A percentile compares a stretch with the other conserved stretches of the same genome.
These are phyloP conservation scores for Aquilaria agallochum DNA, from an alignment of 441 rosid genomes.

Conservation along the genomic window DNA sequence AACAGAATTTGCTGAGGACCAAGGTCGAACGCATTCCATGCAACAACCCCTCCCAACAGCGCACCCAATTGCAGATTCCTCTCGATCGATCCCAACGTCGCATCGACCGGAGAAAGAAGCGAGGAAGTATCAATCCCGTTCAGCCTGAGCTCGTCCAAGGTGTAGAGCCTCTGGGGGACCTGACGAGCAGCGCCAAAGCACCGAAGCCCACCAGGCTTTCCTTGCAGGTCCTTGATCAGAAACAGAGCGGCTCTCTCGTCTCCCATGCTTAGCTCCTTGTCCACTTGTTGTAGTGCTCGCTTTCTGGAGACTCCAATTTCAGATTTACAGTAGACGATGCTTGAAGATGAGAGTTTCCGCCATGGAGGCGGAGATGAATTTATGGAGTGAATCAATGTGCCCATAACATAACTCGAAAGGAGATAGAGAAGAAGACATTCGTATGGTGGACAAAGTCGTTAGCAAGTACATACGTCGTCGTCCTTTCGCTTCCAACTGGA, in stretches of 20 bases:
- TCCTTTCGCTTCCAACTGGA: no score
- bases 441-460: background rate
- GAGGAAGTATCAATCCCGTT: conserved; percentile 73
- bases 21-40: conserved; percentile 55
- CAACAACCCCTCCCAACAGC: conserved; percentile 51
- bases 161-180: conserved; percentile 85
- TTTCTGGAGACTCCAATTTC: conserved; percentile 34
- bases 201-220: conserved; percentile 65
- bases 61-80: conserved; percentile 69
- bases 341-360: conserved; percentile 14
- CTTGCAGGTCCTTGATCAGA: conserved; percentile 67
- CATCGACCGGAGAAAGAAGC: conserved; percentile 75
- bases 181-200: conserved; percentile 82
- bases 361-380: conserved; percentile 23
- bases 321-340: conserved; percentile 31
- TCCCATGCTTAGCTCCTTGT: conserved; percentile 61
- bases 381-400: conserved; percentile 26
- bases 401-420: conserved; percentile 42
- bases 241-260: conserved; percentile 74
- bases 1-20: conserved; percentile 56
- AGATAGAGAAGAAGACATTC: background rate
- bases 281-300: conserved; percentile 54
- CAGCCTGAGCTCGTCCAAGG: conserved; percentile 75
- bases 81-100: conserved; percentile 74
- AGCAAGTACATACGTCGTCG: background rate